Evolutionary conservation across 2,329 filamentous ascomycete genomes (phyloP), one percentile per base, ranked within the genome.

Genomic region (Albophoma yamanashiensis): DNA sequence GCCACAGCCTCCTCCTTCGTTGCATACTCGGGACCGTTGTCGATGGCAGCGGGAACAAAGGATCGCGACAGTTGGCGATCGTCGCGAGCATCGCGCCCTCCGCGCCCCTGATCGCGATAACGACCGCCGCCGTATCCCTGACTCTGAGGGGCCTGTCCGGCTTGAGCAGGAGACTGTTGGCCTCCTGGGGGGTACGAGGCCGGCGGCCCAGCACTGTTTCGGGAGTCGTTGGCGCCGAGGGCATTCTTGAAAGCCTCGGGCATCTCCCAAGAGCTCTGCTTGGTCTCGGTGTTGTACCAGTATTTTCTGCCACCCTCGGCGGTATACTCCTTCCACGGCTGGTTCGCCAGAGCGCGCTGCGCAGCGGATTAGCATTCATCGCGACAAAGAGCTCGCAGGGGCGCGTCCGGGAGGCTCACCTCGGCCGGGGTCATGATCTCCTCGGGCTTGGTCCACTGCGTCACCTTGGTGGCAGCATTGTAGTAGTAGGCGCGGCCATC

Each of bases 241-340:
- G 90, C 89, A 67, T 82, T 82, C 70, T 89, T 91, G 76, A 92
- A 92, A 63, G 78, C 85, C 59, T 91, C 89, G 60, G 94, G 94
- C 82, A 96, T 92, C 69, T 92, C 89, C 94, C 94, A 99, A 39
- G 89, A 91, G 73, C 92, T 97, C 76, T 92, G 84, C 75, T 93
- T 92, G 53, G 90, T 92, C 74, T 95, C 89, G 40, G 87, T 89
- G 74, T 99, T 94, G 74, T 92, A 93, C 89, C 92, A 99, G 76
- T 99, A 99, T 71, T 93, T 91, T 68, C 88, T 86, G 55, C 93
- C 94, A 64, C 91, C 89, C 63, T 92, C 86, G 27, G 90, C 87
- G 34, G 88, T 91, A 70, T 96, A 94, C 74, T 96, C 91, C 70
- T 93, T 94, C 92, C 92, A 99, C 64, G 90, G 89, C 67, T 94